Percentiles rank a stretch among this genome's conserved stretches.
Evolutionary conservation across 108 stramenopile species (phyloP).

Genomic region (Cyclotella atomus): DNA sequence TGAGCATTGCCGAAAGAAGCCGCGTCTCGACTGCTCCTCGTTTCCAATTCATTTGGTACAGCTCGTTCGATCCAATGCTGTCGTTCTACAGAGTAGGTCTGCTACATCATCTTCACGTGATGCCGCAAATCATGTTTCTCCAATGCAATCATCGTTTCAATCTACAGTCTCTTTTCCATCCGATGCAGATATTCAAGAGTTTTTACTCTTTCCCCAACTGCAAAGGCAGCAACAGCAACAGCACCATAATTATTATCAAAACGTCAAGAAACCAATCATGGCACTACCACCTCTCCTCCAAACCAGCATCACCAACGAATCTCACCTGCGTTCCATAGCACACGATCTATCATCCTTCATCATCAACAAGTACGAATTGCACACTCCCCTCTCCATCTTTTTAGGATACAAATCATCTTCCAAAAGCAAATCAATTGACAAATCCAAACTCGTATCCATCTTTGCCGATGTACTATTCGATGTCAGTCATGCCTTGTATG

Average conservation of each 20-base stretch:
- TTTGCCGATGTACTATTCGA: slow-evolving; percentile 52
- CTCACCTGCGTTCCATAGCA: slow-evolving; percentile 26
- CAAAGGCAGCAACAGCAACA: neutral
- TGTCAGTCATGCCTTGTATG: slow-evolving; percentile 65
- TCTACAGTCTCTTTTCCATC: neutral
- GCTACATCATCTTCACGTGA: slow-evolving; percentile 1
- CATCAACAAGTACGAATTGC: slow-evolving; percentile 18
- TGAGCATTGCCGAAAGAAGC: neutral
- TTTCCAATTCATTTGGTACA: slow-evolving; percentile 26
- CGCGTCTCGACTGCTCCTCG: neutral
- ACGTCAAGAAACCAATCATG: slow-evolving; percentile 17
- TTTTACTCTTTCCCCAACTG: slow-evolving; percentile 2
- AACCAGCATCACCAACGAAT: slow-evolving; percentile 41
- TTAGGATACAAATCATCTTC: slow-evolving; percentile 57
- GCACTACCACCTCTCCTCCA: slow-evolving; percentile 43
- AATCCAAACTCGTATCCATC: slow-evolving; percentile 37
- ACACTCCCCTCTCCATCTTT: slow-evolving; percentile 39
- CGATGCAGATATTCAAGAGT: neutral
- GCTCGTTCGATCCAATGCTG: slow-evolving; percentile 34
- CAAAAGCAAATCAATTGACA: slow-evolving; percentile 25
- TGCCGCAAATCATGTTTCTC: neutral
- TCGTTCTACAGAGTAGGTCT: slow-evolving; percentile 18
- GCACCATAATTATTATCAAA: slow-evolving; percentile 7
- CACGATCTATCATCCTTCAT: slow-evolving; percentile 27
- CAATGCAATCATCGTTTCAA: neutral